These are phyloP conservation scores for Protomyces macrosporus DNA, from an alignment of 1,139 yeast species.

Conservation along the genomic window DNA sequence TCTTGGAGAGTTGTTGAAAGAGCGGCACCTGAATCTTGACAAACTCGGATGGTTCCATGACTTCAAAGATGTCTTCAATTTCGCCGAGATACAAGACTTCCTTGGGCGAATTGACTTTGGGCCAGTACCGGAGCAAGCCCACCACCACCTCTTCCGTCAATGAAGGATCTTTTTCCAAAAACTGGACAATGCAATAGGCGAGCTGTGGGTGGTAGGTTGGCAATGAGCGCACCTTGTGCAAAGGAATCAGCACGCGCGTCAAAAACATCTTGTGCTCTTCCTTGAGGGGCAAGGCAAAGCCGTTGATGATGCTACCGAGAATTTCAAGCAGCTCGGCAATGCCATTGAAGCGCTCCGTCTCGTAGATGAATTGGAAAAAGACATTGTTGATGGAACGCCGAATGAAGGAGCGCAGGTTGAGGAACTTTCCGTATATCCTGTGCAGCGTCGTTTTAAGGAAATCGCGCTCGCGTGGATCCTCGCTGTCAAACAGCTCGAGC, in stretches of 20 bases:
- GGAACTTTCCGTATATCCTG: slow-evolving; percentile 89
- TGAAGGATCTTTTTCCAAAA: slow-evolving; percentile 85
- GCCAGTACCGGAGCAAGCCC: slow-evolving; percentile 94
- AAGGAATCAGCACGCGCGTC: slow-evolving; percentile 80
- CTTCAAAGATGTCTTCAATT: slow-evolving; percentile 93
- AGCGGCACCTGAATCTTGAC: slow-evolving; percentile 87
- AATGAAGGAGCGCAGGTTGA: slow-evolving; percentile 83
- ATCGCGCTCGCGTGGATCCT: slow-evolving; percentile 94
- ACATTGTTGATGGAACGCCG: slow-evolving; percentile 89
- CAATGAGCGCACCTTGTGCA: slow-evolving; percentile 85
- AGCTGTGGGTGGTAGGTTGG: slow-evolving; percentile 92
- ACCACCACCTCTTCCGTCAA: slow-evolving; percentile 91
- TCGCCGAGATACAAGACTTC: slow-evolving; percentile 95
- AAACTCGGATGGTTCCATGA: slow-evolving; percentile 89
- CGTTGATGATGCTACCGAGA: slow-evolving; percentile 84
- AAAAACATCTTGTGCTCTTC: slow-evolving; percentile 93
- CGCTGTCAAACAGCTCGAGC: slow-evolving; percentile 87
- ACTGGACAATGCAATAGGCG: slow-evolving; percentile 95
- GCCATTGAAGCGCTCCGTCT: slow-evolving; percentile 93
- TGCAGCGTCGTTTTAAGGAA: slow-evolving; percentile 91
- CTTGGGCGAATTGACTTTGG: slow-evolving; percentile 88
- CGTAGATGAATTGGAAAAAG: slow-evolving; percentile 87
- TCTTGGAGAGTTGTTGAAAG: slow-evolving; percentile 87
- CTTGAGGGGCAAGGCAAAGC: slow-evolving; percentile 93
- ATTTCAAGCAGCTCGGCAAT: slow-evolving; percentile 91